phyloP scores from a whole-genome alignment of 1,284 basidiomycete genomes.

The Marasmius oreades region DNA sequence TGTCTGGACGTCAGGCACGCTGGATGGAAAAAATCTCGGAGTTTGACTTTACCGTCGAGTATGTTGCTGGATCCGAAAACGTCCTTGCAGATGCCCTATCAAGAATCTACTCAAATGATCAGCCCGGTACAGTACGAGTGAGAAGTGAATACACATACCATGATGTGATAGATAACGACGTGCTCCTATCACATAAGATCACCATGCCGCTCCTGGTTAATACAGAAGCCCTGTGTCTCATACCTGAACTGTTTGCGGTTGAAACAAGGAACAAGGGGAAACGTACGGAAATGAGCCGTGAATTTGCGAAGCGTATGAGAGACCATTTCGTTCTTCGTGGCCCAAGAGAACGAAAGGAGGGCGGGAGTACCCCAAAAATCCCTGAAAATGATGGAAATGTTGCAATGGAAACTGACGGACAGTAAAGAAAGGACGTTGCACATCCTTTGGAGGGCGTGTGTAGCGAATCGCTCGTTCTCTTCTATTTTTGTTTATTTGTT shows the following conservation, averaged over 20 bases:
- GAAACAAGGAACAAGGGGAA: neutral
- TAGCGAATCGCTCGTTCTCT: no score
- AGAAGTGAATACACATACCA: conserved; percentile 3
- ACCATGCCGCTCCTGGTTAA: conserved; percentile 5
- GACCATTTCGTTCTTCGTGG: neutral
- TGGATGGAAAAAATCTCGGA: conserved; percentile 10
- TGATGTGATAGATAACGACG: neutral
- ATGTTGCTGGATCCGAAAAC: conserved; percentile 3
- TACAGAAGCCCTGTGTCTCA: neutral
- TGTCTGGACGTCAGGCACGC: conserved; percentile 13
- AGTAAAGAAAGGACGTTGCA: no score
- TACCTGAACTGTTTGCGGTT: neutral
- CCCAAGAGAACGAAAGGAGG: conserved; percentile 12
- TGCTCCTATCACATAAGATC: neutral
- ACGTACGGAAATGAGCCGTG: neutral
- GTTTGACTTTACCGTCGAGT: conserved; percentile 13
- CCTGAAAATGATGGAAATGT: no score
- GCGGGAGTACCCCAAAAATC: conserved; percentile 6
- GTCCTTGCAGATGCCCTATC: conserved; percentile 6
- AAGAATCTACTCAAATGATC: conserved; percentile 7
- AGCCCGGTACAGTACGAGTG: conserved; percentile 5
- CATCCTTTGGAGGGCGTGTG: no score
- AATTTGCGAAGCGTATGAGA: neutral
- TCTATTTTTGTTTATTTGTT: no score
- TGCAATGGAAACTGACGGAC: no score